Evolutionary conservation across 192 early-diverging fungal genomes (phyloP).

Genomic region (Rhizoclosmatium globosum): DNA sequence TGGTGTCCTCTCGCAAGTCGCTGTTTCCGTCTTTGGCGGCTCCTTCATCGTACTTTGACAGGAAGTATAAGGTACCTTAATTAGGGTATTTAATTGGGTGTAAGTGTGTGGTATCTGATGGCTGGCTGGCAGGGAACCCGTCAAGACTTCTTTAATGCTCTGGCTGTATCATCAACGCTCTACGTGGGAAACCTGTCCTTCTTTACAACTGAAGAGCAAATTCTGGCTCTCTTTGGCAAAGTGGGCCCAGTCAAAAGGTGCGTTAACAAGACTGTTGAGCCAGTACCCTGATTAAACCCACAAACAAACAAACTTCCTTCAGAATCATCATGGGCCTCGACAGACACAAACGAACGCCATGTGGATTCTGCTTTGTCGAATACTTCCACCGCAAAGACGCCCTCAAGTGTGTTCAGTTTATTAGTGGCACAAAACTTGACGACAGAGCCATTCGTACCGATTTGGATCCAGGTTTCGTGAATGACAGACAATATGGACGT

Average conservation of each 20-base stretch:
- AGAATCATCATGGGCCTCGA: constrained; percentile 98
- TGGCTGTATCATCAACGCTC: constrained; percentile 74
- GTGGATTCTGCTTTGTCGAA: constrained; percentile 99
- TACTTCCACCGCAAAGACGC: constrained; percentile 92
- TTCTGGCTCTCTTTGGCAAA: constrained; percentile 95
- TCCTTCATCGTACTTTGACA: constrained; percentile 37
- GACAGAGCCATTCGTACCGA: constrained; percentile 95
- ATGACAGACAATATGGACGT: constrained; percentile 93
- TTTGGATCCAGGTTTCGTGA: constrained; percentile 93
- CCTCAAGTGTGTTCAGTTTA: constrained; percentile 92
- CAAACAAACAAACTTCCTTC: neutral
- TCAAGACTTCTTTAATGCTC: constrained; percentile 38
- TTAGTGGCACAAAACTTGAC: constrained; percentile 95
- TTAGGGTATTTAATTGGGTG: no score
- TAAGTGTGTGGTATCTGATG: no score
- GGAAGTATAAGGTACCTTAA: constrained; percentile 24
- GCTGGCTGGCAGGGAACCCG: constrained; percentile 33
- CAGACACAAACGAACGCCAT: constrained; percentile 91
- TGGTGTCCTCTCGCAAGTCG: neutral
- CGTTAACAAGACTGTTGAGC: neutral
- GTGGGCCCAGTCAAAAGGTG: constrained; percentile 90
- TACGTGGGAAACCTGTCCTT: constrained; percentile 98
- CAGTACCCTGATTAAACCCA: neutral
- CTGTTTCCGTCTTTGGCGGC: constrained; percentile 39
- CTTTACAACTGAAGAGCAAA: constrained; percentile 98